Percentiles rank a stretch among this genome's conserved stretches.
These are phyloP conservation scores for Millerozyma acaciae DNA, from an alignment of 805 yeast species.

Conservation along the genomic window DNA sequence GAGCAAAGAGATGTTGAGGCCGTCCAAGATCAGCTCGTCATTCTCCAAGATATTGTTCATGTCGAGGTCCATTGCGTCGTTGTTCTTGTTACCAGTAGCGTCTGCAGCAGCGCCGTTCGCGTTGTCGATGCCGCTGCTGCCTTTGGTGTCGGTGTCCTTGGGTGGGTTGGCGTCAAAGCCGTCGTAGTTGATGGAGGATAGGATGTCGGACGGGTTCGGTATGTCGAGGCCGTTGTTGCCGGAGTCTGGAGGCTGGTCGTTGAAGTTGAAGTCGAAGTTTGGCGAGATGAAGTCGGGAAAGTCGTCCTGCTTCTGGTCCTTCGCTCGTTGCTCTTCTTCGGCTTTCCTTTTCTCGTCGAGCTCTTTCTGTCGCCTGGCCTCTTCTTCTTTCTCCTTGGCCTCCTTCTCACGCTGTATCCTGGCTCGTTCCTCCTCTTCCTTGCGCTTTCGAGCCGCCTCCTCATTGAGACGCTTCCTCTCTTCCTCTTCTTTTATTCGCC, in stretches of 20 bases:
- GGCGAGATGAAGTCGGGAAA: slow-evolving; percentile 20
- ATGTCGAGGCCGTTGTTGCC: slow-evolving; percentile 16
- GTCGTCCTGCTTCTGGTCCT: slow-evolving; percentile 10
- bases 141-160: slow-evolving; percentile 6
- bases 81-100: slow-evolving; percentile 4
- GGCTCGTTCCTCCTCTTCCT: slow-evolving; percentile 11
- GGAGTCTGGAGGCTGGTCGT: slow-evolving; percentile 11
- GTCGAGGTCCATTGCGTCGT: slow-evolving; percentile 20
- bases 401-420: slow-evolving; percentile 16
- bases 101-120: slow-evolving; percentile 5
- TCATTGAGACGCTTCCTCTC: slow-evolving; percentile 14
- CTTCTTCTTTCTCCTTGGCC: slow-evolving; percentile 13
- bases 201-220: slow-evolving; percentile 32
- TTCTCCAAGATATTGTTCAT: slow-evolving; percentile 36
- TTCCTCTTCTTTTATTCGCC: slow-evolving; percentile 15
- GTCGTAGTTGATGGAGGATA: slow-evolving; percentile 23
- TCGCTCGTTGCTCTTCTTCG: slow-evolving; percentile 5
- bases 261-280: slow-evolving; percentile 27
- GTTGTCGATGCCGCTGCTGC: slow-evolving; percentile 1
- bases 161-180: slow-evolving; percentile 1
- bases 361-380: slow-evolving; percentile 3
- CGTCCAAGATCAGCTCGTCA: slow-evolving; percentile 40
- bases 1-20: slow-evolving; percentile 37
- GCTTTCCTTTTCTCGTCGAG: slow-evolving; percentile 8
- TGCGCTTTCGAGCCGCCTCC: slow-evolving; percentile 13